Base-by-base conservation (phyloP, 345 rosid genomes). In the Carallia pectinifolia region DNA sequence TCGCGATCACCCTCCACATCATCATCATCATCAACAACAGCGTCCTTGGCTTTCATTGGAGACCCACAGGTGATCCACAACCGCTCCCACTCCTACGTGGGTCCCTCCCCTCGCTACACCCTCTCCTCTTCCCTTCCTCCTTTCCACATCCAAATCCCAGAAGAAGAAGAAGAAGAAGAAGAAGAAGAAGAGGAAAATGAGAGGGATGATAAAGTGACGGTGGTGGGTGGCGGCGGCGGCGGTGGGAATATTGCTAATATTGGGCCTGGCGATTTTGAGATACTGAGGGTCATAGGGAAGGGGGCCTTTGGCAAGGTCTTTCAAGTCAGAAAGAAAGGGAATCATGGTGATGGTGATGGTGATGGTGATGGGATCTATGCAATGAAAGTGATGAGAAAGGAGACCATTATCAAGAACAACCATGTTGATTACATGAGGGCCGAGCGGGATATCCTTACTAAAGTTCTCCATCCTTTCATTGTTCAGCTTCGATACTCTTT, bases 351-450 rank as follows among this genome's bases (percentile, higher is more conserved):
- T 31, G 80, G n/a, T 18, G 78, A 52, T 38, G 62, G 27, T 23
- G 59, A 62, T 9, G 79, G 77, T 10, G 93, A 89, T 80, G 91
- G 91, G 72, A 74, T 89, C 58, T 89, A 70, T 71, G 91, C 91
- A 1, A 89, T 89, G 89, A 89, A 89, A 79, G 94, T 89, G 54
- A 89, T 89, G 94, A 84, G 85, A 72, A 89, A 89, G 59, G 85
- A 84, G 5, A 78, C 76, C 29, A 87, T 89, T 19, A 87, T 89
- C 17, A 87, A 80, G 78, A 89, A 87, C 84, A 87, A 87, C 63
- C 94, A 89, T 76, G 87, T 87, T 3, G 94, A 87, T 69, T 89
- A 89, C 76, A 89, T 87, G 91, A 89, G 77, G 65, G 91, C 94
- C 33, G 94, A 87, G 80, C 76, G 89, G 74, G 88, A 89, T 75